phyloP scores from a whole-genome alignment of 805 yeast species.

The Ogataea nakhonphanomensis region DNA sequence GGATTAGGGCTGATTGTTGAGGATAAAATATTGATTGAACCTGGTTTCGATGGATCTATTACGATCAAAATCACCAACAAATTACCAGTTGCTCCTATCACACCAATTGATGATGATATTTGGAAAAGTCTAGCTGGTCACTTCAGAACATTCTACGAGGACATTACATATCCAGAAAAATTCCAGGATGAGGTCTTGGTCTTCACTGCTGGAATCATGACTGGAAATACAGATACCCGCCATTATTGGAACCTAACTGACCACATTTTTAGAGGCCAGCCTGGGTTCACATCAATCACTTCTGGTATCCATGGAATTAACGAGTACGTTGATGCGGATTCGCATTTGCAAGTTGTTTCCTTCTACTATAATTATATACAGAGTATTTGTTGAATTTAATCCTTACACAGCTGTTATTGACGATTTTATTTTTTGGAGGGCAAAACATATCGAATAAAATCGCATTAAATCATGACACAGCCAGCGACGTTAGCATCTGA shows the following conservation, averaged over 20 bases:
- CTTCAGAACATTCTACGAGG: constrained; percentile 59
- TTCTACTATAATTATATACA: constrained; percentile 49
- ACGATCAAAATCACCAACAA: constrained; percentile 17
- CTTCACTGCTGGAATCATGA: constrained; percentile 56
- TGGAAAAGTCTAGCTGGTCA: constrained; percentile 64
- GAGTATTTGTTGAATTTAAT: constrained; percentile 4
- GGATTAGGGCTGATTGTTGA: constrained; percentile 45
- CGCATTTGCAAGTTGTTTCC: constrained; percentile 59
- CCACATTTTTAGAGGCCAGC: constrained; percentile 60
- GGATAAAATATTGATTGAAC: constrained; percentile 28
- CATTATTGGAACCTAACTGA: constrained; percentile 60
- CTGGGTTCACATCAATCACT: constrained; percentile 38
- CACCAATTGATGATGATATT: constrained; percentile 40
- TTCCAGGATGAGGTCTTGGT: constrained; percentile 23
- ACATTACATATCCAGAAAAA: constrained; percentile 35
- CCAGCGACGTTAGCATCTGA: constrained; percentile 58
- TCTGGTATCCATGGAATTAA: constrained; percentile 58
- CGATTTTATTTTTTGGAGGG: constrained; percentile 10
- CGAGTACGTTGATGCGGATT: constrained; percentile 51
- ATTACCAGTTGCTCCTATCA: constrained; percentile 44
- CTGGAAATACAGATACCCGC: constrained; percentile 71
- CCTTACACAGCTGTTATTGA: not conserved
- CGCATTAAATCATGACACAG: constrained; percentile 11
- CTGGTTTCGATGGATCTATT: constrained; percentile 26
- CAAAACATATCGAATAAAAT: constrained; percentile 8